phyloP scores from a whole-genome alignment of 345 rosid genomes.

The Lepidium aucheri region DNA sequence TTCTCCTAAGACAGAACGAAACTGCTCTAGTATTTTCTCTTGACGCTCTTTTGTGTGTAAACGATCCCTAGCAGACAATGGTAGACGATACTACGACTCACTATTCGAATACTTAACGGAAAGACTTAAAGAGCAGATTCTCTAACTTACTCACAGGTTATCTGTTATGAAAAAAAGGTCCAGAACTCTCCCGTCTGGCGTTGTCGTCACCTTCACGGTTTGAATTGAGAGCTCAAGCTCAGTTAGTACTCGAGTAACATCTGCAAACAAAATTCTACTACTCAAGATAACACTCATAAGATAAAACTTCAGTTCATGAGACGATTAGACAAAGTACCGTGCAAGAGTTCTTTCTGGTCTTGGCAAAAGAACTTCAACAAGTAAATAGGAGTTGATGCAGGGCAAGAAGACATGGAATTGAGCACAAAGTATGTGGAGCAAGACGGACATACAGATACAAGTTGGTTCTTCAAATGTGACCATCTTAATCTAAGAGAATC shows the following conservation, averaged over 20 bases:
- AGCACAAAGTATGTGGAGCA: slow-evolving; percentile 37
- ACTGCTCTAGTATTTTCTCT: slow-evolving; percentile 48
- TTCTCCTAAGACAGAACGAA: slow-evolving; percentile 61
- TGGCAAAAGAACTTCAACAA: slow-evolving; percentile 62
- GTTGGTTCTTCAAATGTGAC: slow-evolving; percentile 65
- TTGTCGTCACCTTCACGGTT: slow-evolving; percentile 78
- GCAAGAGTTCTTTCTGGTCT: slow-evolving; percentile 57
- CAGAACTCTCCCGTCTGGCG: slow-evolving; percentile 70
- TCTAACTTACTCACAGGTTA: slow-evolving; percentile 45
- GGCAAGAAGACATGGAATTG: slow-evolving; percentile 27
- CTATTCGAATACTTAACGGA: background rate
- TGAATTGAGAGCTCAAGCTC: slow-evolving; percentile 84
- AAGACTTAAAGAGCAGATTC: background rate
- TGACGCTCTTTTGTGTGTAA: slow-evolving; percentile 54
- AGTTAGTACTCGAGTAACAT: slow-evolving; percentile 68
- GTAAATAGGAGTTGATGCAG: slow-evolving; percentile 47
- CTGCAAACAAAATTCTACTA: slow-evolving; percentile 30
- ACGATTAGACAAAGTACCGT: slow-evolving; percentile 39
- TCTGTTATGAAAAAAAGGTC: slow-evolving; percentile 84
- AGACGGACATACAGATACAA: slow-evolving; percentile 60
- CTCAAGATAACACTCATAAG: background rate
- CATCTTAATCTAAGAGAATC: slow-evolving; percentile 44
- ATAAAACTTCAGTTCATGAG: background rate
- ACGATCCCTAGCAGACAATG: slow-evolving; percentile 44
- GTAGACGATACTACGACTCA: background rate